These are phyloP conservation scores for Coccomyxa sp. DNA, from an alignment of 139 green algal genomes.

Conservation along the genomic window DNA sequence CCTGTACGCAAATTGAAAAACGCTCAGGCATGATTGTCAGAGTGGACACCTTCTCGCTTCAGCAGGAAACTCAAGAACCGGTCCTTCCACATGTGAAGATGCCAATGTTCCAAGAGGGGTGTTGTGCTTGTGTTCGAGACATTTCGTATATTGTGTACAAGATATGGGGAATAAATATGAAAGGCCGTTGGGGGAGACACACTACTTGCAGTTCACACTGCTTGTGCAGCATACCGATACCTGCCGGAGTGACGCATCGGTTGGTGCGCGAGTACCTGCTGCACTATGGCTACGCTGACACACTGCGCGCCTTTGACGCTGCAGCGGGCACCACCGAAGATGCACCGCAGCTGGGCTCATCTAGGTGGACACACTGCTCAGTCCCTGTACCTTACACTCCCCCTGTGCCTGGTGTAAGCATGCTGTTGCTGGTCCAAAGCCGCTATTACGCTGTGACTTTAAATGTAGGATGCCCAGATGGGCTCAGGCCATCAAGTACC, in stretches of 20 bases:
- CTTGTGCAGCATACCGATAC: slow-evolving; percentile 7
- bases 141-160: too few species aligned
- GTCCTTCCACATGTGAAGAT: too few species aligned
- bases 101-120: too few species aligned
- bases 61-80: too few species aligned
- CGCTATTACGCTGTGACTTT: neutral
- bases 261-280: slow-evolving; percentile 80
- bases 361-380: slow-evolving; percentile 1
- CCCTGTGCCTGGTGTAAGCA: neutral
- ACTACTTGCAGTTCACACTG: too few species aligned
- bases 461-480: too few species aligned
- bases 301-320: slow-evolving; percentile 63
- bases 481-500: too few species aligned
- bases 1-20: neutral
- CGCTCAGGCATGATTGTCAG: neutral
- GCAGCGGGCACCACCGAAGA: slow-evolving; percentile 27
- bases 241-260: slow-evolving; percentile 35
- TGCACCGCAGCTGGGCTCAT: neutral
- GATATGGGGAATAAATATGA: too few species aligned
- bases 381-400: neutral
- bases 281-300: slow-evolving; percentile 74
- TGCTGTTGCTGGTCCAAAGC: neutral
- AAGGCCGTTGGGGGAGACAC: too few species aligned
- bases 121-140: too few species aligned
- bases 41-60: too few species aligned